Evolutionary conservation across 2,329 filamentous ascomycete genomes (phyloP).

Genomic region (Clarireedia homoeocarpa): DNA sequence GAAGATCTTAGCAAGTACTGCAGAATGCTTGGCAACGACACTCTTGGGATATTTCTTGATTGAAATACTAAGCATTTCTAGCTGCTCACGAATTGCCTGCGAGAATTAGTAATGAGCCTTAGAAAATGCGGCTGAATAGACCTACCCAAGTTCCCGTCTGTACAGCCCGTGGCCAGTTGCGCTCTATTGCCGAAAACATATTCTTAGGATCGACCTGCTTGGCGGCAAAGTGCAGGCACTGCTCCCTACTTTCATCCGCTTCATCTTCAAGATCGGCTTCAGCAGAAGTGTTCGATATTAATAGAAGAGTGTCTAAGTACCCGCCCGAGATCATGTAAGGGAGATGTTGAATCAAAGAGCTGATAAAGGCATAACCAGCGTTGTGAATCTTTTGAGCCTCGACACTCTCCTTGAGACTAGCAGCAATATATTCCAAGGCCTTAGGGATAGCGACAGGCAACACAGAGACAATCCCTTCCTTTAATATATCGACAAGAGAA

Average conservation of each 20-base stretch:
- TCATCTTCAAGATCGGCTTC: conserved; percentile 52
- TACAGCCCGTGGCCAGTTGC: conserved; percentile 62
- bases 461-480: conserved; percentile 77
- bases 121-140: background rate
- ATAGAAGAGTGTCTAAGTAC: conserved; percentile 65
- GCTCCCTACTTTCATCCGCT: conserved; percentile 54
- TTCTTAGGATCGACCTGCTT: conserved; percentile 69
- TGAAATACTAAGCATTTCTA: conserved; percentile 61
- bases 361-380: conserved; percentile 73
- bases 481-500: conserved; percentile 80
- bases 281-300: conserved; percentile 65
- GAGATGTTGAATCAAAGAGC: conserved; percentile 70
- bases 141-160: conserved; percentile 54
- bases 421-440: conserved; percentile 61
- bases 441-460: conserved; percentile 68
- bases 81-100: conserved; percentile 58
- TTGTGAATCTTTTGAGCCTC: conserved; percentile 64
- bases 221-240: conserved; percentile 68
- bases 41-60: conserved; percentile 75
- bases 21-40: conserved; percentile 66
- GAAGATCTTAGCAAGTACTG: conserved; percentile 58
- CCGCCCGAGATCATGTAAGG: conserved; percentile 81
- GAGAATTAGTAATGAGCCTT: conserved; percentile 15
- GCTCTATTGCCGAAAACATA: conserved; percentile 65
- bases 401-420: conserved; percentile 47